These are phyloP conservation scores for Blakeslea trispora DNA, from an alignment of 371 early-diverging fungal species.

Conservation along the genomic window DNA sequence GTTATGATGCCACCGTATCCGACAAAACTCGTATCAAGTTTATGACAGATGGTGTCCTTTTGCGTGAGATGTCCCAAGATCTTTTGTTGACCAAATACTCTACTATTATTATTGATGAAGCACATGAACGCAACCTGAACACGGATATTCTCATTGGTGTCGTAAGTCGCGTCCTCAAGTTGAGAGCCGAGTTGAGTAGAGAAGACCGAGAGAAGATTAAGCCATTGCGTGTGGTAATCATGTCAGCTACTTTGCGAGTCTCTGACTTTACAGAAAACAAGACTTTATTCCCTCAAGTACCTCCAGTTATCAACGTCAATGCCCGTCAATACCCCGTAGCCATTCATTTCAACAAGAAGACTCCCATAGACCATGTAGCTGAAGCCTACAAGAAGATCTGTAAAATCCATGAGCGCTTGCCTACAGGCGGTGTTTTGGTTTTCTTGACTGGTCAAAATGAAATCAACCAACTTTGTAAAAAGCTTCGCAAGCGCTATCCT, in stretches of 20 bases:
- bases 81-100: constrained; percentile 90
- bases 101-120: constrained; percentile 98
- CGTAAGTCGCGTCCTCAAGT: constrained; percentile 76
- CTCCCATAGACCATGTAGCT: constrained; percentile 70
- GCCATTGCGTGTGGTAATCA: constrained; percentile 95
- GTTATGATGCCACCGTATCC: constrained; percentile 87
- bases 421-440: constrained; percentile 90
- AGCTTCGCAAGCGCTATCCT: constrained; percentile 73
- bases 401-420: constrained; percentile 90
- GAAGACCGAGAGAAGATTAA: constrained; percentile 61
- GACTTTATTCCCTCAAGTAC: constrained; percentile 69
- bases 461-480: constrained; percentile 75
- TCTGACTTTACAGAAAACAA: constrained; percentile 90
- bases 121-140: constrained; percentile 98
- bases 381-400: constrained; percentile 87
- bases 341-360: constrained; percentile 84
- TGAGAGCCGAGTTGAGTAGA: constrained; percentile 63
- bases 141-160: constrained; percentile 98
- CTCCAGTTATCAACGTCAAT: constrained; percentile 93
- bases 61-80: constrained; percentile 92
- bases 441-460: constrained; percentile 95
- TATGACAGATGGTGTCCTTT: constrained; percentile 99
- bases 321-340: constrained; percentile 89
- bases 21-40: constrained; percentile 90
- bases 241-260: constrained; percentile 98